A percentile compares a stretch with the other conserved stretches of the same genome.
phyloP scores from a whole-genome alignment of 345 rosid genomes.

The Populus pruinosa region DNA sequence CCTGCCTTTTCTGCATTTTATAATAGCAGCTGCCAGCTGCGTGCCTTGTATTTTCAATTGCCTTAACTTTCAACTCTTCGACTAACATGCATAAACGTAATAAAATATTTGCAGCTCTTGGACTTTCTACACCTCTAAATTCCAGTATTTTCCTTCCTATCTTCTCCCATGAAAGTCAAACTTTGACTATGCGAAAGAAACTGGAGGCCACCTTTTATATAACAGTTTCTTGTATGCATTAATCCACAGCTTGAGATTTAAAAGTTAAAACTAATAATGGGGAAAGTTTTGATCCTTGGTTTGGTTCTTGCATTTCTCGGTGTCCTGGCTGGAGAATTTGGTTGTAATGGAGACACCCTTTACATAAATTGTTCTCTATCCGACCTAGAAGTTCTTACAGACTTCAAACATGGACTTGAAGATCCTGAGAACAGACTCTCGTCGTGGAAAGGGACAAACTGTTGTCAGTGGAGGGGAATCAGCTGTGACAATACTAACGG shows the following conservation, averaged over 20 bases:
- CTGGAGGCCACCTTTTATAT: neutral
- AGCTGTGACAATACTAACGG: conserved; percentile 27
- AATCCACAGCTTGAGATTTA: neutral
- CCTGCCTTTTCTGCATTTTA: too few relatives aligned
- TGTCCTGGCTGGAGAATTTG: conserved; percentile 12
- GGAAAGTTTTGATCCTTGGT: conserved; percentile 1
- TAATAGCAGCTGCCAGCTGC: too few relatives aligned
- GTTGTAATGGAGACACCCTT: conserved; percentile 18
- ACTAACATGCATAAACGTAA: neutral
- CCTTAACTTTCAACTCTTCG: too few relatives aligned
- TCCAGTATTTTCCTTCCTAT: neutral
- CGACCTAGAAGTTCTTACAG: conserved; percentile 29
- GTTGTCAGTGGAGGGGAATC: conserved; percentile 46
- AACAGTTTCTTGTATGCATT: neutral
- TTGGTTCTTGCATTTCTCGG: conserved; percentile 13
- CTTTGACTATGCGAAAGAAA: neutral
- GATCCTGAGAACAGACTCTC: conserved; percentile 29
- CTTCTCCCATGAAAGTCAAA: too few relatives aligned
- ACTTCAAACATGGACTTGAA: conserved; percentile 32
- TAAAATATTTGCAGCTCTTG: neutral
- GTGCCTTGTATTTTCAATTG: too few relatives aligned
- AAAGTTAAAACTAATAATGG: conserved; percentile 12
- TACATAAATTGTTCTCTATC: conserved; percentile 18
- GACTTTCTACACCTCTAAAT: neutral
- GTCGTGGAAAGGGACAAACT: conserved; percentile 35